A percentile compares a stretch with the other conserved stretches of the same genome.
phyloP scores from a whole-genome alignment of 306 rosid species.

The Cyclanthera cordifolia region DNA sequence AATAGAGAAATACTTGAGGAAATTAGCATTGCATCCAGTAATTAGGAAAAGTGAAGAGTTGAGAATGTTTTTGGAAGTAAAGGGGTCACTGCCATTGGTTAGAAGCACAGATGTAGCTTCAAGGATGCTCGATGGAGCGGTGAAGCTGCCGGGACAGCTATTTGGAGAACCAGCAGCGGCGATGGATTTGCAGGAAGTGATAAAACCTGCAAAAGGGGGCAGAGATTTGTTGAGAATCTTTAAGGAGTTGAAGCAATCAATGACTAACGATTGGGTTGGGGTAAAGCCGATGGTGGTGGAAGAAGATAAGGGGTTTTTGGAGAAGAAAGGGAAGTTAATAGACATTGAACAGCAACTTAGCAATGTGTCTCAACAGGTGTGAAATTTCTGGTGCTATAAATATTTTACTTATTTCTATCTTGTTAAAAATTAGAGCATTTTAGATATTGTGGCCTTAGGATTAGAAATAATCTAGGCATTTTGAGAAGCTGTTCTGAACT shows the following conservation, averaged over 20 bases:
- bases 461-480: neutral
- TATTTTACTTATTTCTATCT: neutral
- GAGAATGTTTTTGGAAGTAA: slow-evolving; percentile 22
- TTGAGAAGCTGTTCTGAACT: slow-evolving; percentile 1
- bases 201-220: slow-evolving; percentile 27
- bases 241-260: slow-evolving; percentile 73
- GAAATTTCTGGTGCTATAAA: neutral
- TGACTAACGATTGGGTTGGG: slow-evolving; percentile 79
- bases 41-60: slow-evolving; percentile 27
- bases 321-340: slow-evolving; percentile 51
- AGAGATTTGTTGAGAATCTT: slow-evolving; percentile 32
- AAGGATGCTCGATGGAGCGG: slow-evolving; percentile 27
- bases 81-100: slow-evolving; percentile 22
- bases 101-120: slow-evolving; percentile 26
- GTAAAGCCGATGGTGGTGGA: slow-evolving; percentile 61
- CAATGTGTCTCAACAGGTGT: slow-evolving; percentile 73
- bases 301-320: slow-evolving; percentile 82
- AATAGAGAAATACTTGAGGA: slow-evolving; percentile 29
- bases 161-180: slow-evolving; percentile 12
- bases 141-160: slow-evolving; percentile 27
- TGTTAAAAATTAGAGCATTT: neutral
- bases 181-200: slow-evolving; percentile 17
- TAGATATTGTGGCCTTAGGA: neutral
- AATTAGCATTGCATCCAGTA: slow-evolving; percentile 30
- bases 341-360: slow-evolving; percentile 72